Evolutionary conservation across 495 filamentous ascomycete genomes (phyloP).

Genomic region (Aspergillus nidulans): DNA sequence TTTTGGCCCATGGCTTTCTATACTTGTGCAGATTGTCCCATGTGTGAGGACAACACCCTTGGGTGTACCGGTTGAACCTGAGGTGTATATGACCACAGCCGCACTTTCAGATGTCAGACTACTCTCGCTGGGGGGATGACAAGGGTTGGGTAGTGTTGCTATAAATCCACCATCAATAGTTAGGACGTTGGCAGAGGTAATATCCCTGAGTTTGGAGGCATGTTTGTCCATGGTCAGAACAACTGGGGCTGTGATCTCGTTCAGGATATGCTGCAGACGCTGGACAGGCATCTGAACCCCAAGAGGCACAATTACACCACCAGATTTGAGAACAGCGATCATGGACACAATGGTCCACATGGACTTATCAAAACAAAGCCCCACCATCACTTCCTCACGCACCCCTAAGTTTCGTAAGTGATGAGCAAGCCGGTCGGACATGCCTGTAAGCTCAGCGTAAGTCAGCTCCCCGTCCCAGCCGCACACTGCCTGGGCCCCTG

Average conservation of each 20-base stretch:
- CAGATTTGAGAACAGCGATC: slow-evolving; percentile 44
- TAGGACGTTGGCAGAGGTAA: not conserved
- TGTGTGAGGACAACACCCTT: slow-evolving; percentile 26
- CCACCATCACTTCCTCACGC: slow-evolving; percentile 19
- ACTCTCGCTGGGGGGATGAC: not conserved
- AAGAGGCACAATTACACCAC: slow-evolving; percentile 43
- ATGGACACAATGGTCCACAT: slow-evolving; percentile 35
- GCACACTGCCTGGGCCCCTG: not conserved
- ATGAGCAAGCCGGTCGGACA: slow-evolving; percentile 22
- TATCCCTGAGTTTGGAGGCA: not conserved
- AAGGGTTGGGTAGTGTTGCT: not conserved
- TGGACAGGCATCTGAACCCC: slow-evolving; percentile 43
- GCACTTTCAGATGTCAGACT: slow-evolving; percentile 4
- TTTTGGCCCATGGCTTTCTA: slow-evolving; percentile 13
- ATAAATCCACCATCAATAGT: not conserved
- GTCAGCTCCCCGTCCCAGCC: slow-evolving; percentile 31
- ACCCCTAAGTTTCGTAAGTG: slow-evolving; percentile 5
- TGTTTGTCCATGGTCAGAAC: slow-evolving; percentile 2
- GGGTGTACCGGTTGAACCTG: slow-evolving; percentile 29
- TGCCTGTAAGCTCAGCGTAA: slow-evolving; percentile 30
- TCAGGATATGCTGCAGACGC: slow-evolving; percentile 43
- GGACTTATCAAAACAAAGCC: slow-evolving; percentile 43
- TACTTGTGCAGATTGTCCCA: slow-evolving; percentile 20
- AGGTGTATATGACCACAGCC: slow-evolving; percentile 31
- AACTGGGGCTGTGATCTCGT: slow-evolving; percentile 14